A percentile compares a stretch with the other conserved stretches of the same genome.
phyloP scores from a whole-genome alignment of 306 rosid genomes.

The Benincasa hispida region DNA sequence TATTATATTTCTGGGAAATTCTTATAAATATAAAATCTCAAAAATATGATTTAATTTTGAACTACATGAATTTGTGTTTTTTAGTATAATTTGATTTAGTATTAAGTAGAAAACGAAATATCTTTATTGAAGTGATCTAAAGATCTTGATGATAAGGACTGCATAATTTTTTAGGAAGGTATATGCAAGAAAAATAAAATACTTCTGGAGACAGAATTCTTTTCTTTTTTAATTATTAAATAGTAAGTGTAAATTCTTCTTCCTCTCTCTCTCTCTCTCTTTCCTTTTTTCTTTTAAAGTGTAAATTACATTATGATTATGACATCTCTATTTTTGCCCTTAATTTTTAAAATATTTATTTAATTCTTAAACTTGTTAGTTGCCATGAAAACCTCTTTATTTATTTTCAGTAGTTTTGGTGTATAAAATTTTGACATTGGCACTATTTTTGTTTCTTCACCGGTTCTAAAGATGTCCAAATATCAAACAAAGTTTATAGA shows the following conservation, averaged over 20 bases:
- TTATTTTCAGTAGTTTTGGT: background rate
- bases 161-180: background rate
- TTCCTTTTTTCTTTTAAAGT: no score
- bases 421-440: background rate
- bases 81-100: background rate
- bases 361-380: background rate
- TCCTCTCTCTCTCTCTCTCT: no score
- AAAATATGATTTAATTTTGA: no score
- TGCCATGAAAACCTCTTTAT: background rate
- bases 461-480: background rate
- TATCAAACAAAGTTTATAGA: background rate
- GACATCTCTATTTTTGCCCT: background rate
- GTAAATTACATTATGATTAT: no score
- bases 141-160: background rate
- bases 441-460: background rate
- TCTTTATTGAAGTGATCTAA: background rate
- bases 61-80: background rate
- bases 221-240: background rate
- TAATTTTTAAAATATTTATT: background rate
- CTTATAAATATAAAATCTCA: no score
- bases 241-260: background rate
- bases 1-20: background rate
- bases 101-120: background rate
- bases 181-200: background rate
- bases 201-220: background rate